These are phyloP conservation scores for Pythium sp. DNA, from an alignment of 352 stramenopile species.

Conservation along the genomic window DNA sequence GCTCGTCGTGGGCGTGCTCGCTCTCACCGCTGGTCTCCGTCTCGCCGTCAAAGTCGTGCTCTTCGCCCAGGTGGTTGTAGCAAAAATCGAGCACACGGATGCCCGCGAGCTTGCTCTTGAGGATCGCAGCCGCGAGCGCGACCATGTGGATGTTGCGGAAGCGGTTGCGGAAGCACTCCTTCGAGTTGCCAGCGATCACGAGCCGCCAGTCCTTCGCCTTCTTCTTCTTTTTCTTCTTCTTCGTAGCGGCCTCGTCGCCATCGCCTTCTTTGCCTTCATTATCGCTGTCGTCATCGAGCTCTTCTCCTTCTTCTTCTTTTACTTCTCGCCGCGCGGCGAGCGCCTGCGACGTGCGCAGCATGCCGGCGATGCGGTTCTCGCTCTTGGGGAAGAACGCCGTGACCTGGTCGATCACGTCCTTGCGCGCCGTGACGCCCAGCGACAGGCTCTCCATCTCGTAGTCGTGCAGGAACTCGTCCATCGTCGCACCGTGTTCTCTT, in stretches of 20 bases:
- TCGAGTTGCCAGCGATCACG: slow-evolving; percentile 50
- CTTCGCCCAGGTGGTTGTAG: slow-evolving; percentile 52
- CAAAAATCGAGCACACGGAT: slow-evolving; percentile 45
- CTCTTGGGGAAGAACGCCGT: slow-evolving; percentile 38
- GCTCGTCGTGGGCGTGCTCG: slow-evolving; percentile 28
- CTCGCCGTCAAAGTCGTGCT: slow-evolving; percentile 22
- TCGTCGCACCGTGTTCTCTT: slow-evolving; percentile 9
- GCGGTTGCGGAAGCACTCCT: slow-evolving; percentile 53
- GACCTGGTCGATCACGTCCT: slow-evolving; percentile 52
- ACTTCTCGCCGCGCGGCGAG: slow-evolving; percentile 36
- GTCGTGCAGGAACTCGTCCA: slow-evolving; percentile 67
- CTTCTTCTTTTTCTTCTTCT: slow-evolving; percentile 5
- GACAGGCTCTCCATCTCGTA: slow-evolving; percentile 80
- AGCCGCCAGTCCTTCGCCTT: slow-evolving; percentile 19
- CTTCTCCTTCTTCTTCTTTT: neutral
- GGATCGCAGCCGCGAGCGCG: slow-evolving; percentile 42
- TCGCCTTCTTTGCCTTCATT: neutral
- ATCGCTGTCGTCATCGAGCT: neutral
- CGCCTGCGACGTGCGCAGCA: slow-evolving; percentile 46
- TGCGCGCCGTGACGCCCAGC: slow-evolving; percentile 57
- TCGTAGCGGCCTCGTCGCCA: slow-evolving; percentile 6
- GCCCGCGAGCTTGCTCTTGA: slow-evolving; percentile 44
- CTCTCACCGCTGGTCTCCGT: slow-evolving; percentile 19
- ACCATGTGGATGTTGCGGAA: slow-evolving; percentile 69
- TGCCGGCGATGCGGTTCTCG: slow-evolving; percentile 27